Evolutionary conservation across 352 stramenopile species (phyloP).

Genomic region (Pythium graminicola): DNA sequence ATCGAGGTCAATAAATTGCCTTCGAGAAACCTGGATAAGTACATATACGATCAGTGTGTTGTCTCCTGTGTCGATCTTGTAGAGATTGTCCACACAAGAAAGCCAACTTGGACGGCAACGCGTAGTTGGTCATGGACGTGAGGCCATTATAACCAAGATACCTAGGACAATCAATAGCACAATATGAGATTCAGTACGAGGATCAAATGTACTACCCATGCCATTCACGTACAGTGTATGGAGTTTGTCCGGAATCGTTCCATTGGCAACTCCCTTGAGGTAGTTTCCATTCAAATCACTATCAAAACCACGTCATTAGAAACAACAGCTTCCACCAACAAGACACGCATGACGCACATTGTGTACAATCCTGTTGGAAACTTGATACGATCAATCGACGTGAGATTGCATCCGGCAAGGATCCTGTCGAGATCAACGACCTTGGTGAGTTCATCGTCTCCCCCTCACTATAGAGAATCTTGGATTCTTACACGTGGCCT

Average conservation of each 20-base stretch:
- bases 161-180: too few species aligned
- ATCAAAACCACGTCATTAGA: neutral
- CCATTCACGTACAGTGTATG: constrained; percentile 9
- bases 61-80: neutral
- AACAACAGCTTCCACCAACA: neutral
- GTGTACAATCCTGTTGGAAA: constrained; percentile 7
- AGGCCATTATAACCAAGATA: constrained; percentile 9
- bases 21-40: neutral
- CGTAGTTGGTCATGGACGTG: constrained; percentile 6
- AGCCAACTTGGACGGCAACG: neutral
- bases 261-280: constrained; percentile 9
- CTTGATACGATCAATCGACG: constrained; percentile 6
- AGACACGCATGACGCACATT: constrained; percentile 3
- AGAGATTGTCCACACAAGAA: neutral
- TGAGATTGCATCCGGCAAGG: constrained; percentile 13
- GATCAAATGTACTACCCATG: too few species aligned
- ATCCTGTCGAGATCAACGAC: constrained; percentile 3
- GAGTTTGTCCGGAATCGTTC: constrained; percentile 8
- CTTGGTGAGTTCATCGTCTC: neutral
- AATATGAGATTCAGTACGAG: too few species aligned
- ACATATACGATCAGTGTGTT: neutral
- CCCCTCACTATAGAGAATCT: too few species aligned
- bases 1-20: constrained; percentile 2
- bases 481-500: constrained; percentile 16
- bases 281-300: constrained; percentile 19